Evolutionary conservation across 108 stramenopile genomes (phyloP), one percentile per base, ranked within the genome.

Genomic region (Mediolabrus comicus): DNA sequence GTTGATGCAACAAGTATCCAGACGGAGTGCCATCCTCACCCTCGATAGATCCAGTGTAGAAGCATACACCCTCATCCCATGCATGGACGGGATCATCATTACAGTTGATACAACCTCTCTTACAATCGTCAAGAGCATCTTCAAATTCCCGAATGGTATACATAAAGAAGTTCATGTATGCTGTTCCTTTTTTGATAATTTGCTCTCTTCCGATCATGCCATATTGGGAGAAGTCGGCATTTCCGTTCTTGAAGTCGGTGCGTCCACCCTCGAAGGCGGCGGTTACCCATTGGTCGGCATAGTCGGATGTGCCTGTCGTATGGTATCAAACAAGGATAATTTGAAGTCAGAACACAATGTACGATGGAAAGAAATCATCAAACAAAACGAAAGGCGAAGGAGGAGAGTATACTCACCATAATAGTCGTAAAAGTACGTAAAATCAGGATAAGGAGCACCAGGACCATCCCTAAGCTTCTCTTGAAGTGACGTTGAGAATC

Each of bases 91-190:
- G 53, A 25, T 80, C 85, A 38, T 84, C 80, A 46, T 92, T 92
- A 53, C 88, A 87, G 16, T 60, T 39, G 31, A 77, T 36, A 53
- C 86, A 87, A n/a, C 60, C 60, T 11, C 43, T 69, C 27, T 78
- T 43, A 65, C 92, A 96, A 16, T 92, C 86, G 56, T 86, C 77
- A 39, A 89, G 46, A 19, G 93, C 90, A 61, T 89, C 86, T 46
- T 92, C 88, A 56, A 88, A 76, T 53, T 84, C 81, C 8, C 83
- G 74, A 46, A 90, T 75, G 65, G 83, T 86, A 54, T 90, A 93
- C 90, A 92, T 90, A 56, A 65, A 87, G 49, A 86, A 59, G 41
- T 59, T 83, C 79, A 94, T 64, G 84, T 69, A 74, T 11, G 75
- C 82, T 7, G 77, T 80, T 24, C 82, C 90, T 68, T 90, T 94